Evolutionary conservation across 495 filamentous ascomycete genomes (phyloP), one percentile per base, ranked within the genome.

Genomic region (Tuber umbilicatum): DNA sequence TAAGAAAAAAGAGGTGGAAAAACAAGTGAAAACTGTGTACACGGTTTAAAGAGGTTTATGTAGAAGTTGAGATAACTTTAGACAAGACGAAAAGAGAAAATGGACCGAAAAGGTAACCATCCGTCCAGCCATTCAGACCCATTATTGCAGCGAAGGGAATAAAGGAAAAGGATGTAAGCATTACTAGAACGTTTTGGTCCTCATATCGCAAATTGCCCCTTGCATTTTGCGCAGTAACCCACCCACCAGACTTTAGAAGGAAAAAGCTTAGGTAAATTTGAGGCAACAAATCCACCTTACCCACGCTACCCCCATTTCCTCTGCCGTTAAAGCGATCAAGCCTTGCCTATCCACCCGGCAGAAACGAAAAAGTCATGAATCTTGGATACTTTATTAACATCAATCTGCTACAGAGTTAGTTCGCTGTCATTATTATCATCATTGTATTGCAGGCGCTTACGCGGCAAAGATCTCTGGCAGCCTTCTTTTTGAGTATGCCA

Each of bases 361-460:
- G 93, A 90, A 42, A 95, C 91, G 85, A 97, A 94, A 83, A 98
- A 99, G 80, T 98, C 95, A 82, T 93, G 97, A 68, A 98, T 89
- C 76, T 91, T 88, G 64, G 86, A 86, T 12, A 86, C 85, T 81
- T 91, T 93, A 27, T 87, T 87, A 39, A 84, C 84, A 83, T 92
- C 90, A 76, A 92, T 89, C 88, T 90, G 69, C 43, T 38, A 16
- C 73, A 19, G 38, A 78, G 78, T 23, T 5, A 12, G 41, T 79
- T 72, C 82, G 77, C 70, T 6, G 41, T 60, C 41, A 19, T 47
- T 5, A 69, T 19, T 21, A 10, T 3, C n/a, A 38, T 23, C 19
- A 75, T 23, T 35, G 45, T 27, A 38, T 45, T 68, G 37, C 12
- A 37, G 64, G 17, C n/a, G 83, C 83, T 76, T 79, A 90, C 89